Evolutionary conservation across 2,329 filamentous ascomycete genomes (phyloP).

Genomic region (Diaporthe nobilis): DNA sequence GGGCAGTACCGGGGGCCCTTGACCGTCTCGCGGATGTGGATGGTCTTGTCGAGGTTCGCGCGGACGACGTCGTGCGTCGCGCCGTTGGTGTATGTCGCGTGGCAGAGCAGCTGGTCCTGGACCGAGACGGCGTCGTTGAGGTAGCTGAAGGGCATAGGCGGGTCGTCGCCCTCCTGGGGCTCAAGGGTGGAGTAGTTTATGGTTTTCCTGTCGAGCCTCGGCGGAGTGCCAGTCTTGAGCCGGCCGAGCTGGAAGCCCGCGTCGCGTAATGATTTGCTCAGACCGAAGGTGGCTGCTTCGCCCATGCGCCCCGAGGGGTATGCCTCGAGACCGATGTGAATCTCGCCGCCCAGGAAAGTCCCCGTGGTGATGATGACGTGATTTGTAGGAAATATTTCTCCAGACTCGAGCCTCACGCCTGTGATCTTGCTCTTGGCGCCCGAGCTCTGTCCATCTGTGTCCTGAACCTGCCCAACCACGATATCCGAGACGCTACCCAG

Average conservation of each 20-base stretch:
- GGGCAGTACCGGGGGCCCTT: conserved; percentile 96
- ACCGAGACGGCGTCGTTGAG: conserved; percentile 85
- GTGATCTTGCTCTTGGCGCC: conserved; percentile 79
- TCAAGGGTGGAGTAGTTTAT: conserved; percentile 84
- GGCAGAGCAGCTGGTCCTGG: conserved; percentile 85
- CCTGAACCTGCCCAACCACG: conserved; percentile 77
- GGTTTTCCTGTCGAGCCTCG: conserved; percentile 83
- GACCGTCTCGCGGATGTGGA: conserved; percentile 96
- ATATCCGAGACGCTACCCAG: conserved; percentile 95
- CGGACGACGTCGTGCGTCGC: conserved; percentile 86
- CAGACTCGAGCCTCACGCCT: conserved; percentile 89
- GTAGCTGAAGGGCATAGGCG: conserved; percentile 92
- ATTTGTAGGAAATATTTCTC: conserved; percentile 83
- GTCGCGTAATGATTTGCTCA: conserved; percentile 90
- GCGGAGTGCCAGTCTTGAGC: conserved; percentile 95
- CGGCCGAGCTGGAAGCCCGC: conserved; percentile 92
- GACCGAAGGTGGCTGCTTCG: conserved; percentile 90
- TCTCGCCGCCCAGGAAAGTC: conserved; percentile 95
- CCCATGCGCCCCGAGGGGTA: conserved; percentile 94
- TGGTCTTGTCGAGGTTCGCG: conserved; percentile 92
- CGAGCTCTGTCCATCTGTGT: conserved; percentile 61
- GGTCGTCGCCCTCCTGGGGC: conserved; percentile 84
- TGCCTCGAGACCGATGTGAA: conserved; percentile 89
- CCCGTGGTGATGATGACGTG: conserved; percentile 96
- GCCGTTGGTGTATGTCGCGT: conserved; percentile 89